phyloP scores from a whole-genome alignment of 371 early-diverging fungal genomes.

The Apophysomyces variabilis region DNA sequence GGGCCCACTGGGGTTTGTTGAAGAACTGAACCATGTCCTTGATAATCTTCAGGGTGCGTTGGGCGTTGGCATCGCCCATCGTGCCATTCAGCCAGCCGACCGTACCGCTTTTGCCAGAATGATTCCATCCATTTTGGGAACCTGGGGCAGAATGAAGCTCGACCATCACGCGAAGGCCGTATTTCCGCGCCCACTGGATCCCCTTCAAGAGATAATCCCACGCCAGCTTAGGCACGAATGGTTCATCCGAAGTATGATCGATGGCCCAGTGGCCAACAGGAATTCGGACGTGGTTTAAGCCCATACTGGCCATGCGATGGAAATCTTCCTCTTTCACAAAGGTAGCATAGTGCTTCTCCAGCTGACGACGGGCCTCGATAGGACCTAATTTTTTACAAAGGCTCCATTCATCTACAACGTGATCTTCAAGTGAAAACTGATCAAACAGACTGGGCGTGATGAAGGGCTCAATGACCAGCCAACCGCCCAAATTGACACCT shows the following conservation, averaged over 20 bases:
- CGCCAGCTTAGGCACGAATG: constrained; percentile 63
- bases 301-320: constrained; percentile 60
- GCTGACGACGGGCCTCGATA: constrained; percentile 50
- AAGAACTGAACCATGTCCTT: constrained; percentile 45
- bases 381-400: constrained; percentile 64
- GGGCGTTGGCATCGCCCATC: constrained; percentile 35
- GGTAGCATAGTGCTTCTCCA: constrained; percentile 64
- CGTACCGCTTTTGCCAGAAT: constrained; percentile 59
- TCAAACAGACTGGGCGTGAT: constrained; percentile 75
- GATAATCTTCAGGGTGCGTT: constrained; percentile 38
- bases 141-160: constrained; percentile 81
- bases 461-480: constrained; percentile 77
- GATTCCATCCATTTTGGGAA: constrained; percentile 81
- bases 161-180: constrained; percentile 73
- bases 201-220: constrained; percentile 62
- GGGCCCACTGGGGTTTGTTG: constrained; percentile 51
- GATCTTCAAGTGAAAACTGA: constrained; percentile 46
- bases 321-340: constrained; percentile 78
- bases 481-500: constrained; percentile 77
- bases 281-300: constrained; percentile 77
- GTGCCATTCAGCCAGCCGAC: constrained; percentile 58
- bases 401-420: constrained; percentile 68
- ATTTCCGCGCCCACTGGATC: constrained; percentile 70
- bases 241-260: constrained; percentile 40
- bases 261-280: constrained; percentile 82